Percentiles rank a stretch among this genome's conserved stretches.
These are phyloP conservation scores for Alternaria triticimaculans DNA, from an alignment of 2,329 filamentous ascomycete genomes.

Conservation along the genomic window DNA sequence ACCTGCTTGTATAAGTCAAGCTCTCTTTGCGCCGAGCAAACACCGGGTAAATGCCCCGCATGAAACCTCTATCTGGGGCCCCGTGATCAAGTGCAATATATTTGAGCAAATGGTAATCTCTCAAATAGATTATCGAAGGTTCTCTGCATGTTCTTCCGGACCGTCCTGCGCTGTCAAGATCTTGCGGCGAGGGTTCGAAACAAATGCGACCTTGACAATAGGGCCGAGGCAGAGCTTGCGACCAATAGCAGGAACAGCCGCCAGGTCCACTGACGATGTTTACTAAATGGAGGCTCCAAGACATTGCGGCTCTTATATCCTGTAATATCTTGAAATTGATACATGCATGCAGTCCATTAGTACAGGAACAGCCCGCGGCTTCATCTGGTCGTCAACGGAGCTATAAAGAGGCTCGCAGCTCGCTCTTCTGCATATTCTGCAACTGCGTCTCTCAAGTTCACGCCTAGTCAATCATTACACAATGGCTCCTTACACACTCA, in stretches of 20 bases:
- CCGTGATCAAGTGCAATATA: slow-evolving; percentile 21
- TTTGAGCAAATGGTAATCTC: slow-evolving; percentile 11
- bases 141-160: slow-evolving; percentile 14
- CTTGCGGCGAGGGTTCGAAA: slow-evolving; percentile 13
- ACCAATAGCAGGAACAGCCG: slow-evolving; percentile 6
- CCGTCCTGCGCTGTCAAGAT: neutral
- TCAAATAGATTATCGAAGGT: slow-evolving; percentile 11
- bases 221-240: slow-evolving; percentile 3
- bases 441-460: neutral
- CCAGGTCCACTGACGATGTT: neutral
- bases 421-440: neutral
- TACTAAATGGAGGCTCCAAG: neutral
- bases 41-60: slow-evolving; percentile 21
- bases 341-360: neutral
- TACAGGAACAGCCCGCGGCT: neutral
- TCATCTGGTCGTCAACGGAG: neutral
- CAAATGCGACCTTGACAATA: slow-evolving; percentile 9
- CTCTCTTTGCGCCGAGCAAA: slow-evolving; percentile 6
- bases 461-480: neutral
- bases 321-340: neutral
- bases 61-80: slow-evolving; percentile 4
- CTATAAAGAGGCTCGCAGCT: neutral
- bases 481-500: slow-evolving; percentile 35
- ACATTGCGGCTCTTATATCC: slow-evolving; percentile 15
- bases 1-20: slow-evolving; percentile 5